Evolutionary conservation across 225 moss, liverwort and hornwort species (phyloP).

Genomic region (Pleurozium schreberi): DNA sequence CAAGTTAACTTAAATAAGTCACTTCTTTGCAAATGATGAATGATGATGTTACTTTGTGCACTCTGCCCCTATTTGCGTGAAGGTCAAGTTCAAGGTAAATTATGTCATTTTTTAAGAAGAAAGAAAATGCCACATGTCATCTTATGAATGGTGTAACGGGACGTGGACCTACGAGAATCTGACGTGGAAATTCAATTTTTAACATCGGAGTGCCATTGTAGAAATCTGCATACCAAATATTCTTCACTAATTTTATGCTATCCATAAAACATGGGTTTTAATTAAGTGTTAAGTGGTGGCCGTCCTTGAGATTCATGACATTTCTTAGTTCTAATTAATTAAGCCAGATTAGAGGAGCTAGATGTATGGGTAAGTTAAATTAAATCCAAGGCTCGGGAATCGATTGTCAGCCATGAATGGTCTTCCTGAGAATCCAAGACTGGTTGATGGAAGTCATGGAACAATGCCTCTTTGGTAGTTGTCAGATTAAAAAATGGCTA

Average conservation of each 20-base stretch:
- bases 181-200: not conserved
- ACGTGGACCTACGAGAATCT: rapidly evolving
- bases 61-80: not conserved
- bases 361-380: too few species aligned
- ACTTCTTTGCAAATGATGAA: not conserved
- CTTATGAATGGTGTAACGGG: not conserved
- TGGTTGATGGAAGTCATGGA: not conserved
- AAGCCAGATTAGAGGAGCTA: not conserved
- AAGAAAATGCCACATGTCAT: not conserved
- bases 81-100: rapidly evolving
- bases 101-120: not conserved
- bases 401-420: not conserved
- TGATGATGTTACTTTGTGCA: not conserved
- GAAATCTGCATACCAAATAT: too few species aligned
- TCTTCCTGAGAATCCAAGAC: not conserved
- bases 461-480: not conserved
- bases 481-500: not conserved
- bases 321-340: not conserved
- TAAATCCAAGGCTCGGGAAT: not conserved
- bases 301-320: not conserved
- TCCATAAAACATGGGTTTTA: not conserved
- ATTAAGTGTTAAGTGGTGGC: not conserved
- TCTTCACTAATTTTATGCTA: too few species aligned
- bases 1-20: not conserved
- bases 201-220: too few species aligned